These are phyloP conservation scores for Parastagonospora avenae DNA, from an alignment of 2,329 filamentous ascomycete genomes.

Conservation along the genomic window DNA sequence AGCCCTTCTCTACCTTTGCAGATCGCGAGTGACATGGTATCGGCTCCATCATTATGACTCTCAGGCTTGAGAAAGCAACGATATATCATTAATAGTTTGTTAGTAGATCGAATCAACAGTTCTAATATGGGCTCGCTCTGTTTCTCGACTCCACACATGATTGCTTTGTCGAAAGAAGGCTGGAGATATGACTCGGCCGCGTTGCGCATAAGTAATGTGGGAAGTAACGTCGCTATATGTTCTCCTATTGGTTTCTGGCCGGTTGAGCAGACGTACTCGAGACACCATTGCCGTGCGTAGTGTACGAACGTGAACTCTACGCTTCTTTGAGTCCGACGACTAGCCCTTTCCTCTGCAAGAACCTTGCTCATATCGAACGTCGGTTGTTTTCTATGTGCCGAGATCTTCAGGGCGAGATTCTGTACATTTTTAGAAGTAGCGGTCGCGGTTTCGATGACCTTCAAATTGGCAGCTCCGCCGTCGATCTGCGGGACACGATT, in stretches of 20 bases:
- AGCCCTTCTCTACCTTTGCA: too few species aligned
- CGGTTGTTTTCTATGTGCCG: slow-evolving; percentile 6
- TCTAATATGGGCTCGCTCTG: too few species aligned
- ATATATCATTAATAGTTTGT: too few species aligned
- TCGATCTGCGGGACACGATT: slow-evolving; percentile 3
- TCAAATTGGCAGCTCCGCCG: slow-evolving; percentile 10
- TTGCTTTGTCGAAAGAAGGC: too few species aligned
- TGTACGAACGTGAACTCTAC: background rate
- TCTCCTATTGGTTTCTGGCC: background rate
- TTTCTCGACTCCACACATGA: too few species aligned
- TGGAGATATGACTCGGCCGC: background rate
- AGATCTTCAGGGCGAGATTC: slow-evolving; percentile 9
- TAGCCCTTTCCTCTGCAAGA: slow-evolving; percentile 7
- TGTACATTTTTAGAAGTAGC: slow-evolving; percentile 7
- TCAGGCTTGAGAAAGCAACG: too few species aligned
- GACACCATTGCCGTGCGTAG: background rate
- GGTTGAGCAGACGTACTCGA: background rate
- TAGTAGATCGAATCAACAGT: too few species aligned
- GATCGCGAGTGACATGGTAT: too few species aligned
- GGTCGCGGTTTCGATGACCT: slow-evolving; percentile 8
- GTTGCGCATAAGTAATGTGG: background rate
- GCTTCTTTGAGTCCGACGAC: too few species aligned
- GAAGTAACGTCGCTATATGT: background rate
- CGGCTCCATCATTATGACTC: too few species aligned
- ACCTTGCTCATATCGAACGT: slow-evolving; percentile 9